Conservation (phyloP, 257 asterid species). For the Apocynum venetum region DNA sequence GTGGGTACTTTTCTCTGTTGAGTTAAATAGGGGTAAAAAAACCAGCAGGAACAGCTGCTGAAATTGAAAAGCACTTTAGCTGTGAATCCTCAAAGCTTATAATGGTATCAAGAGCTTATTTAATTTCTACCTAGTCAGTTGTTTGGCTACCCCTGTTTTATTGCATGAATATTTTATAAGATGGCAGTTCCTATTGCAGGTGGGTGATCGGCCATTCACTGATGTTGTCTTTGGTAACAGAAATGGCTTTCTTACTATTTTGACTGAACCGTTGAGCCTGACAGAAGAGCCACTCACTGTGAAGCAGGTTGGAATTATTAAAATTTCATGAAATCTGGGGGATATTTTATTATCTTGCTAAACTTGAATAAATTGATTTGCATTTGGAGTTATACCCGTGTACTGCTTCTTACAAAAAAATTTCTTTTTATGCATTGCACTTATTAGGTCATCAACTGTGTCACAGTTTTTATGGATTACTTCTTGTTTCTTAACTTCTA, state of each 20-base stretch:
- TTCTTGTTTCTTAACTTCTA: background rate
- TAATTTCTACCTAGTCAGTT: background rate
- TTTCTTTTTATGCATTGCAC: background rate
- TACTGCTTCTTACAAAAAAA: background rate
- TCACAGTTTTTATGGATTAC: background rate
- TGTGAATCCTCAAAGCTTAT: conserved; percentile 78
- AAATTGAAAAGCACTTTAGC: conserved; percentile 73
- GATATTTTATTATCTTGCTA: background rate
- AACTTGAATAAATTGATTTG: background rate
- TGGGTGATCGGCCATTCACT: conserved; percentile 96
- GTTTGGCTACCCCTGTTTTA: background rate
- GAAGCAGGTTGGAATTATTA: conserved; percentile 53
- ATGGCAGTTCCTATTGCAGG: conserved; percentile 44
- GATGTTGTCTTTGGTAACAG: conserved; percentile 86
- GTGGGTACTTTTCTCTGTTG: conserved; percentile 13
- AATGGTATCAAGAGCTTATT: conserved; percentile 46
- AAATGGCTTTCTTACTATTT: conserved; percentile 77
- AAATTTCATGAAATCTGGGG: conserved; percentile 2
- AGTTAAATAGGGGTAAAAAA: conserved; percentile 65
- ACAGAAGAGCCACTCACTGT: conserved; percentile 84
- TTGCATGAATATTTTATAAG: background rate
- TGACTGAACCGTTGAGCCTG: conserved; percentile 77
- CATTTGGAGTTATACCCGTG: background rate
- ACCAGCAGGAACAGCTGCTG: conserved; percentile 93
- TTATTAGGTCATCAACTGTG: background rate